Base-by-base conservation (phyloP, 2,329 filamentous ascomycete species). In the Diaporthe ampelina region DNA sequence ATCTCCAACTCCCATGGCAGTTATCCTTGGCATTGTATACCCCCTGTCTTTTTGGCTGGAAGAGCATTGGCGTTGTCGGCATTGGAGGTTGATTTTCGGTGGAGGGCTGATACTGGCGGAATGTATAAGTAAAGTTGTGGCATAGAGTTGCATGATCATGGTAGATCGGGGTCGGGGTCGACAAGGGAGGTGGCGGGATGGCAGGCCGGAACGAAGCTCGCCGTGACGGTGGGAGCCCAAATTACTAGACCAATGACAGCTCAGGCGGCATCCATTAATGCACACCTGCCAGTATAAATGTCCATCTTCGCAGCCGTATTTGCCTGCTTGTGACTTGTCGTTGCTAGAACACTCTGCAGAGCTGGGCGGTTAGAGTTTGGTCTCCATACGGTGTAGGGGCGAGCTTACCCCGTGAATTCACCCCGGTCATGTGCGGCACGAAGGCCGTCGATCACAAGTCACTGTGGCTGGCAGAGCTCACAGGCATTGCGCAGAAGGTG, bases 61-160 rank as follows among this genome's bases (percentile, higher is more conserved):
- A 56, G 70, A 75, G 73, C 73, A 68, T 75, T 68, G 73, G 73
- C 73, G 73, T 75, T 70, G 56, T 43, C 13, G 40, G 73, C 54
- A 40, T 65, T 68, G 65, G 70, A 24, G 45, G 54, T 75, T 73
- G 45, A 54, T 45, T 58, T 52, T 72, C n/a, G 43, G 43, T 57
- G 73, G 48, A 21, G 37, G 37, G 70, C 45, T 26, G 54, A 48
- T 10, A 15, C 15, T 35, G 54, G 70, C n/a, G 45, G 32, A 65
- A 19, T 73, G 61, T 69, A 73, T 65, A 63, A 43, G 63, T 15
- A 63, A 29, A 69, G 10, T 52, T 73, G 61, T 43, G 70, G 63
- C 26, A 58, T 52, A 73, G 29, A 58, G 10, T 75, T 26, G 54
- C 15, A 75, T 61, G 45, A 40, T 57, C 32, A n/a, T 45, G 52